Conservation (phyloP, 192 early-diverging fungal species). For the Mortierella claussenii region DNA sequence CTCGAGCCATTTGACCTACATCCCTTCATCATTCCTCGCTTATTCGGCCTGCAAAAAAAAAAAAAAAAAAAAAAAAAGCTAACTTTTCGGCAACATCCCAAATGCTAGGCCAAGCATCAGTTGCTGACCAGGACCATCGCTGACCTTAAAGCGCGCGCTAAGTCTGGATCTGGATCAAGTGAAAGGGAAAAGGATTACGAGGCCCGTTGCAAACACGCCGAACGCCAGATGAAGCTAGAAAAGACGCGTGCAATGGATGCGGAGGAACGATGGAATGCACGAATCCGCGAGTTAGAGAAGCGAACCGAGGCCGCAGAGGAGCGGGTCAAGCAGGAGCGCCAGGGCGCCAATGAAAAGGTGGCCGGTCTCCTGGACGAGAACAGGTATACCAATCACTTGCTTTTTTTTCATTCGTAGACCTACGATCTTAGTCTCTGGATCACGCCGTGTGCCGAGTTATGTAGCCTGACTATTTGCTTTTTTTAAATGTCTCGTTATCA, state of each 20-base stretch:
- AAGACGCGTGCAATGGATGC: constrained; percentile 41
- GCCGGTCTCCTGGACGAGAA: constrained; percentile 45
- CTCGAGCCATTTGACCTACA: constrained; percentile 55
- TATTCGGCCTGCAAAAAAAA: too few relatives aligned
- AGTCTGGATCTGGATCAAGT: constrained; percentile 10
- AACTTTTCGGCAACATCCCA: too few relatives aligned
- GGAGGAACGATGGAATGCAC: constrained; percentile 48
- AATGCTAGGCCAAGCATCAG: constrained; percentile 27
- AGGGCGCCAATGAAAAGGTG: constrained; percentile 55
- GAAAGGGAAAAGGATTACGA: constrained; percentile 39
- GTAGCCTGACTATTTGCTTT: neutral
- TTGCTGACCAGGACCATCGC: constrained; percentile 14
- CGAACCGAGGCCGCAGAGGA: constrained; percentile 51
- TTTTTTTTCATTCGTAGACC: neutral
- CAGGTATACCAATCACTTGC: constrained; percentile 29
- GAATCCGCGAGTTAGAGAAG: constrained; percentile 47
- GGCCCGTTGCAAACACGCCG: constrained; percentile 42
- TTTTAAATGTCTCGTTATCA: constrained; percentile 1
- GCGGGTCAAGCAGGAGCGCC: constrained; percentile 46
- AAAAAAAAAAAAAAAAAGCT: too few relatives aligned
- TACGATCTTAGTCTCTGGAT: neutral
- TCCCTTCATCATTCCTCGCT: neutral
- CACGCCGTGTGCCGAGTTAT: too few relatives aligned
- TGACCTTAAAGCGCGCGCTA: constrained; percentile 22
- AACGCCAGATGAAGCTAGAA: constrained; percentile 31